A percentile compares a stretch with the other conserved stretches of the same genome.
phyloP scores from a whole-genome alignment of 2,329 filamentous ascomycete species.

The Arthrobotrys musiformis region DNA sequence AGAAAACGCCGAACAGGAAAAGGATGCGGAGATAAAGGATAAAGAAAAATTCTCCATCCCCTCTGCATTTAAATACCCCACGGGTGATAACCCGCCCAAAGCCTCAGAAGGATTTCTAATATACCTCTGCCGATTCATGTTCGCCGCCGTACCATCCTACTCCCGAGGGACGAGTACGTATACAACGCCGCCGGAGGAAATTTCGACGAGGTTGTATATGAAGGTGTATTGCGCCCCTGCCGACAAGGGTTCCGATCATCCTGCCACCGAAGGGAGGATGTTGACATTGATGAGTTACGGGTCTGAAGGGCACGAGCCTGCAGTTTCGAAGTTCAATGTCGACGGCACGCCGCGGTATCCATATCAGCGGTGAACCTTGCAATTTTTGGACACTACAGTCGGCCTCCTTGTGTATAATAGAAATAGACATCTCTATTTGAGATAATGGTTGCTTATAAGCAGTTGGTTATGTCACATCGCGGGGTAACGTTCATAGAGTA shows the following conservation, averaged over 20 bases:
- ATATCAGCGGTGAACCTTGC: no score
- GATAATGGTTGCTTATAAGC: no score
- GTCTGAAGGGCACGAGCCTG: background rate
- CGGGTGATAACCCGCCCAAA: background rate
- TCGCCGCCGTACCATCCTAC: background rate
- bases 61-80: background rate
- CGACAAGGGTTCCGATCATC: background rate
- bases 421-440: no score
- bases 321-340: background rate
- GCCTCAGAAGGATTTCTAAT: background rate
- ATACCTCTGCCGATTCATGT: background rate
- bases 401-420: no score
- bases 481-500: no score
- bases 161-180: background rate
- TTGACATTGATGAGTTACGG: background rate
- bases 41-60: background rate
- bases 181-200: background rate
- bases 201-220: background rate
- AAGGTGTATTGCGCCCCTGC: background rate
- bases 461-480: no score
- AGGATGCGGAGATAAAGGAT: background rate
- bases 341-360: background rate
- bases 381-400: background rate
- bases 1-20: background rate
- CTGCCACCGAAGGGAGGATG: background rate